Conservation (phyloP, 2,329 filamentous ascomycete genomes). For the Exophiala calicioides region DNA sequence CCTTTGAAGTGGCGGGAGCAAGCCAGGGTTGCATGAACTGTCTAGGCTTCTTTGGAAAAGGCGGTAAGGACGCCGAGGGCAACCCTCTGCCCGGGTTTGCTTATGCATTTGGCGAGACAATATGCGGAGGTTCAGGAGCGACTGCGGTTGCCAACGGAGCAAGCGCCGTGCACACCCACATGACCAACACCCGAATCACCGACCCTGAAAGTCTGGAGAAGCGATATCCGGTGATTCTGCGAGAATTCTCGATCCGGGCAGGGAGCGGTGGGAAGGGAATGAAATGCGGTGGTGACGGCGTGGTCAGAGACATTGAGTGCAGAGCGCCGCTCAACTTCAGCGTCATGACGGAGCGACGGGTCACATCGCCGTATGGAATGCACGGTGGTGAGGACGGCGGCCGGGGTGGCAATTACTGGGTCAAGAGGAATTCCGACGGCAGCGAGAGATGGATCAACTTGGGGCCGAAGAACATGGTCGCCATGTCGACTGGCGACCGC, state of each 20-base stretch:
- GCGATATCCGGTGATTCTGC: slow-evolving; percentile 71
- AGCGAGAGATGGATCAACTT: slow-evolving; percentile 3
- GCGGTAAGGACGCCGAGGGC: slow-evolving; percentile 11
- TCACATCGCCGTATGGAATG: slow-evolving; percentile 29
- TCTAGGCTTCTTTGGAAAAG: slow-evolving; percentile 34
- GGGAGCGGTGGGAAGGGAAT: slow-evolving; percentile 66
- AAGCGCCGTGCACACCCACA: slow-evolving; percentile 76
- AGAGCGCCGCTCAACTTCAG: slow-evolving; percentile 49
- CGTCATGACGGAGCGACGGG: slow-evolving; percentile 28
- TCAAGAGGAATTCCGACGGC: slow-evolving; percentile 16
- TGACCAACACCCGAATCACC: slow-evolving; percentile 84
- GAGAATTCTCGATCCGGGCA: slow-evolving; percentile 66
- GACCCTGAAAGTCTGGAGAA: slow-evolving; percentile 78
- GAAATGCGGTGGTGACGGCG: slow-evolving; percentile 73
- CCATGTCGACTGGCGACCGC: slow-evolving; percentile 37
- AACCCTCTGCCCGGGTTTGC: slow-evolving; percentile 35
- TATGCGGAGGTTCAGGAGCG: slow-evolving; percentile 74
- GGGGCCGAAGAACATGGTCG: slow-evolving; percentile 1
- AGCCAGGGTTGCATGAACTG: slow-evolving; percentile 35
- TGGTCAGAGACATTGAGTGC: slow-evolving; percentile 71
- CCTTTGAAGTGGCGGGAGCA: slow-evolving; percentile 33
- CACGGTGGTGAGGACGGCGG: slow-evolving; percentile 23
- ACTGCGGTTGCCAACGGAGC: slow-evolving; percentile 72
- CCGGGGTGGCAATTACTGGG: slow-evolving; percentile 26
- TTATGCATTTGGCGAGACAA: slow-evolving; percentile 81